phyloP scores from a whole-genome alignment of 768 basidiomycete genomes.

The Mrakia frigida region DNA sequence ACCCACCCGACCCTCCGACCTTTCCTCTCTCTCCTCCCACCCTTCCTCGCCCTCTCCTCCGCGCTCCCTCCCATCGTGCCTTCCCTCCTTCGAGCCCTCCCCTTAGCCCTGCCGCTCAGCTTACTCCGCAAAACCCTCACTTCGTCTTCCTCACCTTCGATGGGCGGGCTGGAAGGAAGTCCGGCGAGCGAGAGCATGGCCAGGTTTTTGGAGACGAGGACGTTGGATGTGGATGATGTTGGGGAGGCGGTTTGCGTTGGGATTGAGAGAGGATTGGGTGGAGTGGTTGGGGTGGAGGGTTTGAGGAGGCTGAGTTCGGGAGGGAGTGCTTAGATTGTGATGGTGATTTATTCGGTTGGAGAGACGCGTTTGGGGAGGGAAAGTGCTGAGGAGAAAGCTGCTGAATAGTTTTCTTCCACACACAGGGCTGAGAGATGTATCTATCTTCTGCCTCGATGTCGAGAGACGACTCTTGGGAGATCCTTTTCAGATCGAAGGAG shows the following conservation, averaged over 20 bases:
- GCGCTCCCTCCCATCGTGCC: constrained; percentile 65
- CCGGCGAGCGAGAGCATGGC: constrained; percentile 33
- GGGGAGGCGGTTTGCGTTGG: constrained; percentile 62
- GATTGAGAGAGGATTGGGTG: constrained; percentile 19
- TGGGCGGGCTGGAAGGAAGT: constrained; percentile 39
- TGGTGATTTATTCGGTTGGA: neutral
- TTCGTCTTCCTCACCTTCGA: too few species aligned
- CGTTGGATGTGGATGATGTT: constrained; percentile 93
- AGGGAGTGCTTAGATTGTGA: neutral
- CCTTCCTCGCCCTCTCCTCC: constrained; percentile 73
- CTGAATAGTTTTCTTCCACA: too few species aligned
- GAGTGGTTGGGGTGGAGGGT: constrained; percentile 14
- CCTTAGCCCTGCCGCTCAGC: constrained; percentile 39
- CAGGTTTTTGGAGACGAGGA: constrained; percentile 67
- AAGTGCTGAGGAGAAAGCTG: neutral
- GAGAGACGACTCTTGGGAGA: too few species aligned
- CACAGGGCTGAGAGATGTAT: too few species aligned
- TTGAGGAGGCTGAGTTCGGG: neutral
- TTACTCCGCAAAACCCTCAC: too few species aligned
- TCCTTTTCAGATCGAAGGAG: too few species aligned
- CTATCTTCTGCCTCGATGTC: too few species aligned
- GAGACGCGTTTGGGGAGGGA: neutral
- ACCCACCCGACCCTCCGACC: constrained; percentile 94
- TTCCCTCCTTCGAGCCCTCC: constrained; percentile 55
- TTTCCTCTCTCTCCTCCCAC: constrained; percentile 77